Conservation (phyloP, 2,329 filamentous ascomycete species). For the Immersiporthe knoxdaviesiana region DNA sequence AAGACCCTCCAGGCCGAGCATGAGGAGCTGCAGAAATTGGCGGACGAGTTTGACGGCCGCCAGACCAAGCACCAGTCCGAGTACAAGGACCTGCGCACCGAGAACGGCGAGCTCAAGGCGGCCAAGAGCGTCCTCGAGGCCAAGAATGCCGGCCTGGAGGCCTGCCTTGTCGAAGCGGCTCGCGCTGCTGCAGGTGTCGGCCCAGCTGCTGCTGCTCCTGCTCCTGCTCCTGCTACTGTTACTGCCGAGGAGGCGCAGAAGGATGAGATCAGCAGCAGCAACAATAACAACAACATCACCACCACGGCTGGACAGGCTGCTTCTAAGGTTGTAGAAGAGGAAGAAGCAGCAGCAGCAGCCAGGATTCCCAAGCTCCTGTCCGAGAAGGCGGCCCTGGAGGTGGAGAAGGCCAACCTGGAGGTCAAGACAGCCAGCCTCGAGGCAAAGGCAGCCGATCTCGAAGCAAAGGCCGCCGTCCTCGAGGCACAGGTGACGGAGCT, state of each 20-base stretch:
- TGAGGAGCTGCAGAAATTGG: constrained; percentile 24
- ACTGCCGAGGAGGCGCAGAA: constrained; percentile 7
- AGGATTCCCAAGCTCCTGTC: constrained; percentile 19
- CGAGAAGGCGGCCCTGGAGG: constrained; percentile 24
- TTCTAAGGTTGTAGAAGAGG: constrained; percentile 14
- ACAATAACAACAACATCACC: neutral
- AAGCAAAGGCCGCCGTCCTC: constrained; percentile 22
- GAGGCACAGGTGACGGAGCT: constrained; percentile 24
- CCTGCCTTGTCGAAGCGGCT: constrained; percentile 6
- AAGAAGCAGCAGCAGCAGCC: constrained; percentile 7
- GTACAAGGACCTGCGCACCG: constrained; percentile 17
- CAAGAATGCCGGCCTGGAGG: constrained; percentile 25
- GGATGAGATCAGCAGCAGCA: neutral
- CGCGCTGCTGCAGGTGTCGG: constrained; percentile 8
- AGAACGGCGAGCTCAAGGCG: constrained; percentile 22
- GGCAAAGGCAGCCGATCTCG: constrained; percentile 9
- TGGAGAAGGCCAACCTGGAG: constrained; percentile 8
- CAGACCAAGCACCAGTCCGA: constrained; percentile 6
- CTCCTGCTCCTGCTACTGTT: neutral
- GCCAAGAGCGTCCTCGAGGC: constrained; percentile 21
- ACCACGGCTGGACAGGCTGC: constrained; percentile 9
- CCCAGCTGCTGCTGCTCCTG: neutral
- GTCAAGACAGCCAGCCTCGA: constrained; percentile 9
- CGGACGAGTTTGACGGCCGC: constrained; percentile 16
- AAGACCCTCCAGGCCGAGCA: constrained; percentile 28